Evolutionary conservation across 768 basidiomycete genomes (phyloP).

Genomic region (Tricholoma saponaceum): DNA sequence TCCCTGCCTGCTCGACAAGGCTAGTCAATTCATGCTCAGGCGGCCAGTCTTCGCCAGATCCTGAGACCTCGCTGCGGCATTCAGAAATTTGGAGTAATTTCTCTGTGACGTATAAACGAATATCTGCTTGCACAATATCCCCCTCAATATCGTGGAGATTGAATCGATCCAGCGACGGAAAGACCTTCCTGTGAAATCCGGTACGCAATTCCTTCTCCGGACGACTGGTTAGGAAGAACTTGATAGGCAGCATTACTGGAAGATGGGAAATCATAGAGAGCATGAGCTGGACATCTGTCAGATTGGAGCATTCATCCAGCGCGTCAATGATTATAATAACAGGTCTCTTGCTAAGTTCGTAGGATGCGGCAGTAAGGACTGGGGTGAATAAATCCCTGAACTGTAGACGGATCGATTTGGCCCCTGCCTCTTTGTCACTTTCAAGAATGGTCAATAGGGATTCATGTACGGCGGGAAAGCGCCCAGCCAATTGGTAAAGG

Average conservation of each 20-base stretch:
- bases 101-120: background rate
- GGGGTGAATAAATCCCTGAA: background rate
- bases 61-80: background rate
- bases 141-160: conserved; percentile 2
- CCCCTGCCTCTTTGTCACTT: background rate
- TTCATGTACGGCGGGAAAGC: background rate
- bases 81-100: background rate
- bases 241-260: background rate
- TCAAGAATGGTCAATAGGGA: background rate
- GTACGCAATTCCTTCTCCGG: background rate
- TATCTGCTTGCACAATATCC: background rate
- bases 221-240: background rate
- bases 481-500: background rate
- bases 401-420: background rate
- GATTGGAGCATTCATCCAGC: conserved; percentile 1
- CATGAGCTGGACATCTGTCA: background rate
- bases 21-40: background rate
- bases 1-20: background rate
- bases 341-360: background rate
- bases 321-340: conserved; percentile 1
- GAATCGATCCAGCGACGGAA: background rate
- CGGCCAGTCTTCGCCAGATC: background rate
- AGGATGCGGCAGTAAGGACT: background rate
- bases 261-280: background rate
- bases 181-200: background rate